Base-by-base conservation (phyloP, 352 stramenopile genomes). In the Pythium monospermum region DNA sequence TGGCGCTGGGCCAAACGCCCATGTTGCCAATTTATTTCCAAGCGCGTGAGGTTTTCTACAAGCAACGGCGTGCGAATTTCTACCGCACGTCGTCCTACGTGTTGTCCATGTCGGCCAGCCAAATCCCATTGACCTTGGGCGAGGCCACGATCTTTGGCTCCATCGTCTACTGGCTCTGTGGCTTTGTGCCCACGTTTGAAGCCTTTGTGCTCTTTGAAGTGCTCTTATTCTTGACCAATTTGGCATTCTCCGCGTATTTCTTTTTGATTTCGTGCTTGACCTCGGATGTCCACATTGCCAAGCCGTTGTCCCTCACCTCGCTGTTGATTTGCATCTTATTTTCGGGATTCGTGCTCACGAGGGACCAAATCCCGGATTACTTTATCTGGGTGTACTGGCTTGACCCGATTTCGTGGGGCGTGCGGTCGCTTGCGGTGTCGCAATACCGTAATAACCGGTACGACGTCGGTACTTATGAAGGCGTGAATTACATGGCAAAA, bases 131-230 rank as follows among this genome's bases (percentile, higher is more conserved):
- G 58, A 37, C 52, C 60, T 16, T 70, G 5, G 57, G 70, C 21
- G 80, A 91, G 65, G 59, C 69, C 3, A 43, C 85, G 6, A 49
- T 83, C 16, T 91, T 91, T 66, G 80, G 75, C 18, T 74, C 62
- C 8, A 66, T 91, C 48, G 50, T 89, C 4, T 91, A 91, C 49
- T 87, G 68, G 57, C 74, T 89, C 53, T 69, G 83, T 47, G 80
- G 80, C 26, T 68, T 91, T 32, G 62, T 59, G 21, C 26, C 31
- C 6, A 63, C 64, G 23, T 54, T 62, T 15, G 38, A 32, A 23
- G 64, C 68, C 31, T 86, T 82, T 37, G 48, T 89, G 22, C 59
- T 81, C 37, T 89, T 79, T 38, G 53, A 87, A 38, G 43, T 50
- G 6, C 54, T 84, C 16, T 61, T 92, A 22, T 65, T 87, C 53